phyloP scores from a whole-genome alignment of 2,329 filamentous ascomycete species.

The Arthrinium puccinioides region DNA sequence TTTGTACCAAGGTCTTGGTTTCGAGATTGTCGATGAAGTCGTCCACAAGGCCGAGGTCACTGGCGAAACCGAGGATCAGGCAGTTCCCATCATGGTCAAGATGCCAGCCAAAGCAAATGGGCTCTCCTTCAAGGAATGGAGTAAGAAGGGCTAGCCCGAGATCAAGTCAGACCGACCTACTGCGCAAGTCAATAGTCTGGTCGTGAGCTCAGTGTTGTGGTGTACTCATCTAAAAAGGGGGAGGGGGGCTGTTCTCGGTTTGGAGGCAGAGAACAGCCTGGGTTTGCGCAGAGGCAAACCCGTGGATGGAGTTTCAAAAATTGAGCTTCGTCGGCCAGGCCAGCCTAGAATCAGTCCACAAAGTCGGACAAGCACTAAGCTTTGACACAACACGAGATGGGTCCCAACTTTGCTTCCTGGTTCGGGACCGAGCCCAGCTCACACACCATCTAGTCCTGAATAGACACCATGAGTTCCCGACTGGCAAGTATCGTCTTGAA shows the following conservation, averaged over 20 bases:
- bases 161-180: slow-evolving; percentile 2
- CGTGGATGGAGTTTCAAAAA: slow-evolving; percentile 14
- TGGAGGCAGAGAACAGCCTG: slow-evolving; percentile 11
- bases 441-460: slow-evolving; percentile 9
- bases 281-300: slow-evolving; percentile 5
- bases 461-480: slow-evolving; percentile 6
- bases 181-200: too few relatives aligned
- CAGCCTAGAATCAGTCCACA: slow-evolving; percentile 16
- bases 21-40: slow-evolving; percentile 13
- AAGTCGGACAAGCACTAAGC: slow-evolving; percentile 76
- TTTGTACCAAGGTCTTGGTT: slow-evolving; percentile 13
- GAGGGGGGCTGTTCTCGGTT: slow-evolving; percentile 15
- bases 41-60: slow-evolving; percentile 14
- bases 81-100: slow-evolving; percentile 16
- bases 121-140: slow-evolving; percentile 14
- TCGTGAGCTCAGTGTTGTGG: not conserved
- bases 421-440: slow-evolving; percentile 9
- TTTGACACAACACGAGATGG: slow-evolving; percentile 93
- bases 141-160: slow-evolving; percentile 9
- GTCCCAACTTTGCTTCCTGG: slow-evolving; percentile 49
- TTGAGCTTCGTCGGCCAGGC: slow-evolving; percentile 9
- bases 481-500: slow-evolving; percentile 15
- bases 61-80: slow-evolving; percentile 10
- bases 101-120: slow-evolving; percentile 15
- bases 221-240: slow-evolving; percentile 20